phyloP scores from a whole-genome alignment of 2,329 filamentous ascomycete species.

The Decorospora gaudefroyi region DNA sequence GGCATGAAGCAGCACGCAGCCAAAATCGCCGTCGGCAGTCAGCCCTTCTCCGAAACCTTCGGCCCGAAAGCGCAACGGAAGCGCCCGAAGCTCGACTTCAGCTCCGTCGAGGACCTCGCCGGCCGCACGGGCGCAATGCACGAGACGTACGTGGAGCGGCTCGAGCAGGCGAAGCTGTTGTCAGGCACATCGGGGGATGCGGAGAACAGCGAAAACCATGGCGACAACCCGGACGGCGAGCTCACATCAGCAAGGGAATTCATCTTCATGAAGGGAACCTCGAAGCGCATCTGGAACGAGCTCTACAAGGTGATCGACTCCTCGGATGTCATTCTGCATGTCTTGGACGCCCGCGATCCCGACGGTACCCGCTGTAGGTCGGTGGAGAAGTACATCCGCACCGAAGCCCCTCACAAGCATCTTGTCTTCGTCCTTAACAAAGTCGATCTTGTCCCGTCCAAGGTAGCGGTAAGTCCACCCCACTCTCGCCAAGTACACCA shows the following conservation, averaged over 20 bases:
- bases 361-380: constrained; percentile 82
- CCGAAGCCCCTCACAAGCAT: constrained; percentile 96
- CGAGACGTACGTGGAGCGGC: constrained; percentile 76
- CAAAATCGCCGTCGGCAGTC: constrained; percentile 88
- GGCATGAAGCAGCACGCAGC: constrained; percentile 90
- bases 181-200: constrained; percentile 69
- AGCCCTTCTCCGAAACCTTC: constrained; percentile 86
- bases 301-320: constrained; percentile 94
- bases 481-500: constrained; percentile 9
- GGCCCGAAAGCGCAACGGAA: constrained; percentile 93
- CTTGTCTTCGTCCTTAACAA: constrained; percentile 89
- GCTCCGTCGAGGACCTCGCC: constrained; percentile 79
- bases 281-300: constrained; percentile 83
- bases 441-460: constrained; percentile 88
- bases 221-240: constrained; percentile 46
- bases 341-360: constrained; percentile 39
- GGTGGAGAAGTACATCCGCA: constrained; percentile 89
- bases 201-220: constrained; percentile 50
- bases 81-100: constrained; percentile 83
- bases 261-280: constrained; percentile 93
- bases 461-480: constrained; percentile 81
- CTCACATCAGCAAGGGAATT: constrained; percentile 60
- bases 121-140: constrained; percentile 79
- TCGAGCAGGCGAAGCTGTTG: constrained; percentile 77
- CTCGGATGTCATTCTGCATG: constrained; percentile 86